Conservation (phyloP, 2,329 filamentous ascomycete species). For the Periconia macrospinosa region DNA sequence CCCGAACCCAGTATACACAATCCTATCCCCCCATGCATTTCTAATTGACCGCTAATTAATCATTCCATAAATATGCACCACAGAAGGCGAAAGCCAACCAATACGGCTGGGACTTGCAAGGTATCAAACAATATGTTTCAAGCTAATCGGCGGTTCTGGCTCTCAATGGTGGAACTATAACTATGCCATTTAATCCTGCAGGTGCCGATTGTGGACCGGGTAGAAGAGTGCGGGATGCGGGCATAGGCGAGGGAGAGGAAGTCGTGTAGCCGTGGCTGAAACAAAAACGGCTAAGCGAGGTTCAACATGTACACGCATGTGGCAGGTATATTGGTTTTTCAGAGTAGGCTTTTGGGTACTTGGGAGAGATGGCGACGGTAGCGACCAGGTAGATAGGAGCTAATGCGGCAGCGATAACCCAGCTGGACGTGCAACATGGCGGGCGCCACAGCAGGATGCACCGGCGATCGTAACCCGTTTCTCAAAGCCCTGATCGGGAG, state of each 20-base stretch:
- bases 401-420: background rate
- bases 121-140: background rate
- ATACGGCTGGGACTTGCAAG: background rate
- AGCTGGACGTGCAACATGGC: background rate
- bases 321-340: background rate
- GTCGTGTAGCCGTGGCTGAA: conserved; percentile 9
- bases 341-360: background rate
- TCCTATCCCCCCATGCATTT: background rate
- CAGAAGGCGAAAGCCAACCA: background rate
- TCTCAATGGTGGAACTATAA: conserved; percentile 1
- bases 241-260: conserved; percentile 2
- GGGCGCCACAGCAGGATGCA: background rate
- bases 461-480: background rate
- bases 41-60: background rate
- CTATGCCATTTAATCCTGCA: background rate
- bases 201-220: background rate
- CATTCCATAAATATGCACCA: background rate
- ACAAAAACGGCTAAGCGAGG: conserved; percentile 6
- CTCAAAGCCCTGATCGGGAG: background rate
- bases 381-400: background rate
- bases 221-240: conserved; percentile 1
- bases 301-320: background rate
- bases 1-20: background rate
- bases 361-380: background rate
- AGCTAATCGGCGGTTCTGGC: background rate